Conservation (phyloP, 2,329 filamentous ascomycete genomes). For the Pyrenophora tritici-repentis region DNA sequence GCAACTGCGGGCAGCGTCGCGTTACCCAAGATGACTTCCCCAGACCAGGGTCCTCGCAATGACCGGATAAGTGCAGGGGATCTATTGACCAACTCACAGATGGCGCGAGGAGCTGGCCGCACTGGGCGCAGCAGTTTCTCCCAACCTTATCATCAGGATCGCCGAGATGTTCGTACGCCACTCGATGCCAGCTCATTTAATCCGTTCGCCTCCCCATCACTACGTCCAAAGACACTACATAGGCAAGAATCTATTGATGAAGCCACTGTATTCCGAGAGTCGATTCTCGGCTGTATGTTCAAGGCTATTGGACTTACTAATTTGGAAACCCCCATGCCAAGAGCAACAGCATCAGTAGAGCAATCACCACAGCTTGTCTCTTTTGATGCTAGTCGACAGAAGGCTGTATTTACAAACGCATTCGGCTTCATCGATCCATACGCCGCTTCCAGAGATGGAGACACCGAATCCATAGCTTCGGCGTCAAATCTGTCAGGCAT, state of each 20-base stretch:
- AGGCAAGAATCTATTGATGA: constrained; percentile 84
- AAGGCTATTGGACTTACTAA: constrained; percentile 85
- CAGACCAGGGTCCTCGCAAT: constrained; percentile 33
- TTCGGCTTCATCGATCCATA: constrained; percentile 91
- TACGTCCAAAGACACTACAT: constrained; percentile 56
- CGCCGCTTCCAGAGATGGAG: constrained; percentile 76
- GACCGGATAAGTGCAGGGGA: constrained; percentile 63
- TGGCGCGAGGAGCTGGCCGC: constrained; percentile 65
- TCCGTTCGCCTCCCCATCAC: constrained; percentile 44
- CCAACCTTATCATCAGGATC: constrained; percentile 53
- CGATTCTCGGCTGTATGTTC: constrained; percentile 93
- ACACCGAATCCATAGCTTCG: constrained; percentile 79
- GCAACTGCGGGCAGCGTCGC: constrained; percentile 25
- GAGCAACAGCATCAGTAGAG: constrained; percentile 71
- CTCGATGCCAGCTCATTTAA: constrained; percentile 52
- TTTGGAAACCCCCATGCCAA: constrained; percentile 66
- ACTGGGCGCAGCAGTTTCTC: constrained; percentile 53
- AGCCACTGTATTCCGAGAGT: constrained; percentile 84
- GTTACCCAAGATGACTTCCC: constrained; percentile 30
- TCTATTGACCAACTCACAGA: constrained; percentile 76
- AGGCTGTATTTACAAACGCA: constrained; percentile 80
- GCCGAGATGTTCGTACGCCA: constrained; percentile 51
- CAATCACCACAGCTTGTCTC: constrained; percentile 84
- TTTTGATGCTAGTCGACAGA: constrained; percentile 79
- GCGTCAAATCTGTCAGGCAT: constrained; percentile 50